Conservation (phyloP, 2,329 filamentous ascomycete species). For the Paecilomyces dactylethromorphus region DNA sequence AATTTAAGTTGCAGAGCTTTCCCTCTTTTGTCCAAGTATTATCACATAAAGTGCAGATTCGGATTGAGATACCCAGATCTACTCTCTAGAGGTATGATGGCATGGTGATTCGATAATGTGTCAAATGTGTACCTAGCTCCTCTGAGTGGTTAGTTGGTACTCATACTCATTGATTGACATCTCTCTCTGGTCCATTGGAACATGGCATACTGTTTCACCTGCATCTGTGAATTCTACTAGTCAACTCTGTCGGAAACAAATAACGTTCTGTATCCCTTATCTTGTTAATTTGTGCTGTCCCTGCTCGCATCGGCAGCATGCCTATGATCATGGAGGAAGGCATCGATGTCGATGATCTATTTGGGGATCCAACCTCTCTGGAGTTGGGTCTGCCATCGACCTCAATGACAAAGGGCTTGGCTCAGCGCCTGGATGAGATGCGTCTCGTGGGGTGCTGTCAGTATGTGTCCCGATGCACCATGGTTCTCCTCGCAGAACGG, state of each 20-base stretch:
- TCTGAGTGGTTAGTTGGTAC: neutral
- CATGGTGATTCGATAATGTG: neutral
- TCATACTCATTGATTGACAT: neutral
- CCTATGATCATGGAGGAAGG: constrained; percentile 52
- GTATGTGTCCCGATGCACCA: constrained; percentile 46
- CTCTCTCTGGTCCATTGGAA: neutral
- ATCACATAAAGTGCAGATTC: neutral
- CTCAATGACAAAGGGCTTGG: constrained; percentile 58
- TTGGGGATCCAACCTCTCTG: constrained; percentile 57
- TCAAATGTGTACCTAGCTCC: neutral
- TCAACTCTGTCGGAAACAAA: neutral
- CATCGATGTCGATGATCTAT: constrained; percentile 65
- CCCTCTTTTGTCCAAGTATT: too few relatives aligned
- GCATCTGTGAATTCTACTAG: neutral
- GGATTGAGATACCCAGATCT: neutral
- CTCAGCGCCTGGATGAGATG: constrained; percentile 69
- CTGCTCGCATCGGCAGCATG: constrained; percentile 25
- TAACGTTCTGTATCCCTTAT: neutral
- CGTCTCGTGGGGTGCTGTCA: constrained; percentile 71
- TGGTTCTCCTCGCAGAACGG: neutral
- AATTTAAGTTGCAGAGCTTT: too few relatives aligned
- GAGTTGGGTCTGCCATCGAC: constrained; percentile 52
- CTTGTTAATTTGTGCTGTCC: neutral
- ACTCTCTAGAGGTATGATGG: neutral
- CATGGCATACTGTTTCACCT: neutral